Evolutionary conservation across 305 asterid species (phyloP).

Genomic region (Fraxinus latifolia): DNA sequence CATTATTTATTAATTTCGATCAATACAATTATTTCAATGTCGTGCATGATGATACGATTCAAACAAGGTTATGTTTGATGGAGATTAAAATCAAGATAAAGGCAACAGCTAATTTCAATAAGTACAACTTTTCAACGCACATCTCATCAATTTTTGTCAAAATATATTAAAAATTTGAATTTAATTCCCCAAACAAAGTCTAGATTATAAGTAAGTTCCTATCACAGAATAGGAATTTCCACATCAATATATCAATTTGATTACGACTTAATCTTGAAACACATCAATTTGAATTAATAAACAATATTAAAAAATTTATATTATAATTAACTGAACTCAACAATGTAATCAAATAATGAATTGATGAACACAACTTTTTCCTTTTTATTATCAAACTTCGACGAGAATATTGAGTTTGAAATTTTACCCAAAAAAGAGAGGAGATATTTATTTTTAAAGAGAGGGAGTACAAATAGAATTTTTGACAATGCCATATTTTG

Average conservation of each 20-base stretch:
- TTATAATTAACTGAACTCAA: background rate
- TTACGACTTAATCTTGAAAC: background rate
- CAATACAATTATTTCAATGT: background rate
- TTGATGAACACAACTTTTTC: background rate
- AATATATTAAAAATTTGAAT: too few species aligned
- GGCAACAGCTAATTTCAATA: background rate
- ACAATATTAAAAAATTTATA: too few species aligned
- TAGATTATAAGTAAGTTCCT: background rate
- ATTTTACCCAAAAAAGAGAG: background rate
- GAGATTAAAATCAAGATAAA: background rate
- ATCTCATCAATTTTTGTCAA: background rate
- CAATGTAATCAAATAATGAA: background rate
- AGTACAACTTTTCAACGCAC: background rate
- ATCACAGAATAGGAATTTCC: background rate
- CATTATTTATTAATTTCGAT: background rate
- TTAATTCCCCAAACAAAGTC: background rate
- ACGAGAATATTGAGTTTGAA: background rate
- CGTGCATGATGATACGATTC: background rate
- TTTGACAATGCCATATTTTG: background rate
- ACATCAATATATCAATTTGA: background rate
- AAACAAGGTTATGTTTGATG: background rate
- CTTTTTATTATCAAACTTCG: background rate
- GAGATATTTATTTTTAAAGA: background rate
- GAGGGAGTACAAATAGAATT: background rate
- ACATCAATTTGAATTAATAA: background rate